These are phyloP conservation scores for Dendrocalamus sinicus DNA, from an alignment of 176 grass and related monocot species.

Conservation along the genomic window DNA sequence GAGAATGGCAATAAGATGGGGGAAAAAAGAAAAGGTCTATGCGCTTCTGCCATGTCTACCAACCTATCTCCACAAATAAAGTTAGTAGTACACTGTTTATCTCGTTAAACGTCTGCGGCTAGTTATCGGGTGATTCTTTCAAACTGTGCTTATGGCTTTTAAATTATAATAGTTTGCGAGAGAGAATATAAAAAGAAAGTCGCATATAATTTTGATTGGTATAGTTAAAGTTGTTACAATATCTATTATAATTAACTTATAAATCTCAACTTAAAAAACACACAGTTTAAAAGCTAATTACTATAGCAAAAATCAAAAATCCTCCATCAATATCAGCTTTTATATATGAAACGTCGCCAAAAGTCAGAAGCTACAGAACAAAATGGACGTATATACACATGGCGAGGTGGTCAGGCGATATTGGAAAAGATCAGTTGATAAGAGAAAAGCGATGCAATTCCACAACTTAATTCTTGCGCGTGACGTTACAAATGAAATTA, in stretches of 20 bases:
- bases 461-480: neutral
- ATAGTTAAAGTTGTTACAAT: no score
- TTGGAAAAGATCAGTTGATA: neutral
- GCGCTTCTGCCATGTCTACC: conserved; percentile 13
- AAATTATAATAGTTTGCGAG: no score
- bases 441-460: neutral
- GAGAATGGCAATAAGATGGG: neutral
- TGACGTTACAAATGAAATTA: neutral
- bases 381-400: neutral
- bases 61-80: conserved; percentile 47
- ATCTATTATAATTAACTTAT: no score
- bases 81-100: neutral
- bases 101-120: neutral
- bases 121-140: neutral
- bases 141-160: no score
- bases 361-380: neutral
- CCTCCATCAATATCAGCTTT: neutral
- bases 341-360: neutral
- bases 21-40: neutral
- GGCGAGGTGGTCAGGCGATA: neutral
- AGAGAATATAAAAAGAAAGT: no score
- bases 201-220: fast-evolving
- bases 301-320: no score
- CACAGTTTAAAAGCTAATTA: no score
- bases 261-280: fast-evolving